These are phyloP conservation scores for Pestalotiopsis sp. DNA, from an alignment of 2,329 filamentous ascomycete genomes.

Conservation along the genomic window DNA sequence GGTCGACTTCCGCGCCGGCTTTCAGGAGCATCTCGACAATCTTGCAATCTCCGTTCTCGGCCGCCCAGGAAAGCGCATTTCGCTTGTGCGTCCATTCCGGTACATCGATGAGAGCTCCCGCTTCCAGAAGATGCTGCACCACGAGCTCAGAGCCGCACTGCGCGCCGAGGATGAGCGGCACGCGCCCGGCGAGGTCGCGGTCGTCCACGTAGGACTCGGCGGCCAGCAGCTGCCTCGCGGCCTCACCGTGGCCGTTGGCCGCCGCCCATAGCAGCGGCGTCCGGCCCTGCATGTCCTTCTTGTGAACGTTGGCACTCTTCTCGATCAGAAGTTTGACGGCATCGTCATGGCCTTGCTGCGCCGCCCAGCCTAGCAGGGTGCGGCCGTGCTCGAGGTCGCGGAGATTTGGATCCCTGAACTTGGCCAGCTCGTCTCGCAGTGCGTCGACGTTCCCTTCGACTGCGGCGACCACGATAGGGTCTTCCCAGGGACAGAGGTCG, in stretches of 20 bases:
- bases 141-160: neutral
- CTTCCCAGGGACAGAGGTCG: neutral
- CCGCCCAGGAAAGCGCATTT: neutral
- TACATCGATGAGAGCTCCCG: neutral
- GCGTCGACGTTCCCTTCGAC: neutral
- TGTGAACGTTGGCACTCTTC: neutral
- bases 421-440: neutral
- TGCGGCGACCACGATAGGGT: neutral
- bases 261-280: neutral
- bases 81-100: neutral
- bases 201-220: neutral
- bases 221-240: neutral
- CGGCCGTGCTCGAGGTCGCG: neutral
- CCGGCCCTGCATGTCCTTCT: neutral
- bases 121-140: neutral
- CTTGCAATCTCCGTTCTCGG: neutral
- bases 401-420: neutral
- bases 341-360: neutral
- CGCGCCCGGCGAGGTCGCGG: neutral
- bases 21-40: neutral
- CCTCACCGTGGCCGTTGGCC: neutral
- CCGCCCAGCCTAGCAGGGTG: neutral
- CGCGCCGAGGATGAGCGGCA: neutral
- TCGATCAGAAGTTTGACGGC: neutral
- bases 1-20: neutral